Evolutionary conservation across 2,329 filamentous ascomycete species (phyloP), one percentile per base, ranked within the genome.

Genomic region (Ceratocystis cubensis): DNA sequence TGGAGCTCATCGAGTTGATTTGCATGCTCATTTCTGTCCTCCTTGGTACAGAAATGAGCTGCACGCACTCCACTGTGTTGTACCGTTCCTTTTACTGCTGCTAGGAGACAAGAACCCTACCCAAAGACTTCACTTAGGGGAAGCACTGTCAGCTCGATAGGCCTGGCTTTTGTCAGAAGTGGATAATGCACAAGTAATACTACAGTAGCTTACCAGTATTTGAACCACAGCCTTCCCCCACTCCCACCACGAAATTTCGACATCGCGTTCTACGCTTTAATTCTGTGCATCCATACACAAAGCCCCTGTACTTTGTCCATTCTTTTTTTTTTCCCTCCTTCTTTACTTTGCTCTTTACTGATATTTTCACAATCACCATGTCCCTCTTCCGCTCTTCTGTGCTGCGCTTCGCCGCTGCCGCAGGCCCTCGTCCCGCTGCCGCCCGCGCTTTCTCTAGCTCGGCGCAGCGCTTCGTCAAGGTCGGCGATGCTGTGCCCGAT

Each of bases 401-500:
- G 15, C 48, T 67, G 25, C 65, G 65, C 61, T 59, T 67, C 30
- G 61, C 61, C 53, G 63, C 66, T 65, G 28, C 57, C 15, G 63
- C 57, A 46, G 48, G 48, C 48, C 66, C 56, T 41, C 41, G 44
- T 20, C 33, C 59, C 33, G 46, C 50, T 48, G 22, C 61, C 33
- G 63, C 63, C 15, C 66, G 66, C 63, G 50, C 57, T 28, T 92
- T 92, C 79, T 87, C 90, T 78, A 78, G 80, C 69, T 84, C 86
- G 45, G 56, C 46, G 28, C 76, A 82, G 61, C 80, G 80, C 61
- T 79, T 79, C 56, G 88, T 97, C 74, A 83, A 88, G 72, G 85
- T 85, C 68, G 92, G 92, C 73, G 91, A 96, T 75, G 78, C 81
- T 71, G 80, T 97, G 66, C 94, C 93, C 57, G 78, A 85, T 76